A percentile compares a stretch with the other conserved stretches of the same genome.
Conservation (phyloP, 768 basidiomycete genomes). For the Leucocoprinus sp. region DNA sequence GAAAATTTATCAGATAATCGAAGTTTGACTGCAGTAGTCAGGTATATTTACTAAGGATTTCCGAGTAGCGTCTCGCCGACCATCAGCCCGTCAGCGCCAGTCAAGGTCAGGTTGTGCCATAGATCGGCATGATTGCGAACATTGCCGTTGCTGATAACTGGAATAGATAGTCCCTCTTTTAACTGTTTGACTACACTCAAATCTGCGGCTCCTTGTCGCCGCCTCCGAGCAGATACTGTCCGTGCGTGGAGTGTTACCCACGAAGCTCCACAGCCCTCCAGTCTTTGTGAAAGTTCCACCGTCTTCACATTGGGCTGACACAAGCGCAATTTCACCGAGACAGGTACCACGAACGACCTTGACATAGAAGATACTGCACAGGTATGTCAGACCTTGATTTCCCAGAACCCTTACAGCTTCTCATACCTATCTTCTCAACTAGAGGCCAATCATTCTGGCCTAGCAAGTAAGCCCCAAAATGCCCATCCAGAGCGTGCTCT, state of each 20-base stretch:
- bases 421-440: conserved; percentile 54
- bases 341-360: conserved; percentile 52
- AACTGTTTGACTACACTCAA: conserved; percentile 50
- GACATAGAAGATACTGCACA: conserved; percentile 55
- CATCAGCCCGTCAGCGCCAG: conserved; percentile 71
- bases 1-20: conserved; percentile 2
- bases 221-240: conserved; percentile 58
- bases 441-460: conserved; percentile 65
- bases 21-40: background rate
- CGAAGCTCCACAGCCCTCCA: conserved; percentile 59
- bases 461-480: conserved; percentile 72
- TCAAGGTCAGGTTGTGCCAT: conserved; percentile 40
- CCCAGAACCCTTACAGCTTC: background rate
- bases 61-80: conserved; percentile 70
- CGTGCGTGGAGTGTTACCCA: conserved; percentile 74
- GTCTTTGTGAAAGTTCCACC: conserved; percentile 41
- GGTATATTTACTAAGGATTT: conserved; percentile 54
- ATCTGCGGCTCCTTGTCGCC: conserved; percentile 67
- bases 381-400: background rate
- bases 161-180: conserved; percentile 41
- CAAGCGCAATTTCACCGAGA: conserved; percentile 55
- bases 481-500: conserved; percentile 53
- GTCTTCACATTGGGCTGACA: conserved; percentile 50
- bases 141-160: conserved; percentile 75
- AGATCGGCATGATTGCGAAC: conserved; percentile 56